phyloP scores from a whole-genome alignment of 2,329 filamentous ascomycete genomes.

The Sphaerulina musiva region DNA sequence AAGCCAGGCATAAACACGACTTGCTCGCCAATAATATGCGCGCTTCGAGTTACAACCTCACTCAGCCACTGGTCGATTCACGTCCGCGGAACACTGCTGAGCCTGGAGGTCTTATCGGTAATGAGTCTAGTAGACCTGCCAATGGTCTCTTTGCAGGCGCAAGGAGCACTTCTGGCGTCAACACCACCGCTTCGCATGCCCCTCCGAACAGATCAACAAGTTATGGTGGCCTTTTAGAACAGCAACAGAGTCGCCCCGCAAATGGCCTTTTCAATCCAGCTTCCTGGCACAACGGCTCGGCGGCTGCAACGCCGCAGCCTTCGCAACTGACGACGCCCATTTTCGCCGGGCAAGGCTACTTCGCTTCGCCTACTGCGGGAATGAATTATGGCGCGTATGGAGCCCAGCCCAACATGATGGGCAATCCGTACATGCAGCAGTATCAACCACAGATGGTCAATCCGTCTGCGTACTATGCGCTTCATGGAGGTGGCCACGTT shows the following conservation, averaged over 20 bases:
- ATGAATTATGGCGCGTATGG: constrained; percentile 19
- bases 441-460: constrained; percentile 16
- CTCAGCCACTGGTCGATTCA: constrained; percentile 21
- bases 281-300: constrained; percentile 21
- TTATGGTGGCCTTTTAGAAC: constrained; percentile 25
- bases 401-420: constrained; percentile 10
- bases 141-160: constrained; percentile 32
- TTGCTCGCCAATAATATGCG: constrained; percentile 32
- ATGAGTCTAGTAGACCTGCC: constrained; percentile 15
- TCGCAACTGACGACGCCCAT: constrained; percentile 10
- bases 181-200: constrained; percentile 1
- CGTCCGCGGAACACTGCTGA: constrained; percentile 30
- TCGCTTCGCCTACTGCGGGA: constrained; percentile 25
- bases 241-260: constrained; percentile 15
- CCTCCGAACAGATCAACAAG: constrained; percentile 4
- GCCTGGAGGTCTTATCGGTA: constrained; percentile 24
- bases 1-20: constrained; percentile 35
- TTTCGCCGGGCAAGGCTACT: constrained; percentile 16
- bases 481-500: constrained; percentile 6
- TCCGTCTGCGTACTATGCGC: constrained; percentile 15
- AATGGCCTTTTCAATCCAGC: constrained; percentile 34
- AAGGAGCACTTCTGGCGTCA: constrained; percentile 14
- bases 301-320: constrained; percentile 9
- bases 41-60: constrained; percentile 25
- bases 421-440: constrained; percentile 8